These are phyloP conservation scores for Saitozyma podzolica DNA, from an alignment of 768 basidiomycete genomes.

Conservation along the genomic window DNA sequence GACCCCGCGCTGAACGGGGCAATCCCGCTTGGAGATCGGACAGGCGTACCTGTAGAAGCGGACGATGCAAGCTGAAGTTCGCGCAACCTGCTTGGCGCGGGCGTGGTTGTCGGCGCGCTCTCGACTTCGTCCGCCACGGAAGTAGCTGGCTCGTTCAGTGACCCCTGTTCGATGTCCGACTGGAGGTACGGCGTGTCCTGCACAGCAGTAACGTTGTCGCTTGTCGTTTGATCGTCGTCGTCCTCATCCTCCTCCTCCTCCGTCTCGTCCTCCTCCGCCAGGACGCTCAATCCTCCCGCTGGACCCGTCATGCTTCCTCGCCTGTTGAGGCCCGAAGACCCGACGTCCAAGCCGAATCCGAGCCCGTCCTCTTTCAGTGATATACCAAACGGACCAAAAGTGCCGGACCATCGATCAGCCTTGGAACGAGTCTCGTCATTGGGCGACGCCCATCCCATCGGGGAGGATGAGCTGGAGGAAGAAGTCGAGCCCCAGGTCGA, in stretches of 20 bases:
- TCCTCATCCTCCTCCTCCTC: conserved; percentile 30
- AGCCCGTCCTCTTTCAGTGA: conserved; percentile 28
- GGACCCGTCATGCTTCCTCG: conserved; percentile 29
- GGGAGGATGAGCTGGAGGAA: too few species aligned
- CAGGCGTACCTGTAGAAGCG: conserved; percentile 15
- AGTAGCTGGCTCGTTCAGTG: background rate
- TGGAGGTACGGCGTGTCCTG: too few species aligned
- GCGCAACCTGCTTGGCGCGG: conserved; percentile 15
- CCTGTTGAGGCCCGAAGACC: background rate
- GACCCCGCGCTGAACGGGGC: too few species aligned
- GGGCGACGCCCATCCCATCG: background rate
- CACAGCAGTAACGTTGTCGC: too few species aligned
- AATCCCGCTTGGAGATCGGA: conserved; percentile 1
- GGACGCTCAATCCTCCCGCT: conserved; percentile 26
- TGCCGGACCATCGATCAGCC: conserved; percentile 23
- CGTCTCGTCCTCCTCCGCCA: conserved; percentile 44
- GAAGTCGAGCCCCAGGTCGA: too few species aligned
- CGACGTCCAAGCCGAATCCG: conserved; percentile 25
- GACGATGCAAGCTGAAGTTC: conserved; percentile 30
- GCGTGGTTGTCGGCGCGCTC: conserved; percentile 2
- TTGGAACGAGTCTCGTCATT: conserved; percentile 18
- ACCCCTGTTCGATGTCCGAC: too few species aligned
- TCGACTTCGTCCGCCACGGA: conserved; percentile 6
- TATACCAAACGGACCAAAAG: conserved; percentile 6
- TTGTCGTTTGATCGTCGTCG: background rate